Base-by-base conservation (phyloP, 768 basidiomycete species). In the Hypholoma sublateritium region DNA sequence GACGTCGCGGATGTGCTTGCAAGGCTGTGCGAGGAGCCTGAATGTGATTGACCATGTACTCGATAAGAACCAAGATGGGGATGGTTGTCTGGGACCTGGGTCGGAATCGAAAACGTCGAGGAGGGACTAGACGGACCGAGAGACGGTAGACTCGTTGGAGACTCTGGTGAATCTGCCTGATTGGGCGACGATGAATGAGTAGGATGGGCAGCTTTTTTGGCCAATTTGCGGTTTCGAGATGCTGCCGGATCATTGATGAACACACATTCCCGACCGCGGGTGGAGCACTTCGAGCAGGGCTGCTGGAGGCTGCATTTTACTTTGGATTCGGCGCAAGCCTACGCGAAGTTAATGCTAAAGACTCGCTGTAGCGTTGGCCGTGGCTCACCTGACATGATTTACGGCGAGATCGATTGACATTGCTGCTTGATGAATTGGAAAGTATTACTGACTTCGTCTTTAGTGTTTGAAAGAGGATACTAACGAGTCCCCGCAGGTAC, bases 291-390 rank as follows among this genome's bases (percentile, higher is more conserved):
- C 16, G 84, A 80, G 67, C 88, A 89, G 16, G 88, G 88, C 55
- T 76, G 80, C 60, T 84, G 79, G 5, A 87, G 73, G 67, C 88
- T 83, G 68, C 88, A 89, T 72, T 87, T 88, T 13, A 88, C 80
- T 71, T 89, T 89, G n/a, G 86, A 87, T 61, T 86, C 84, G 2
- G 86, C 87, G 67, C 88, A 89, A 17, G 85, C 82, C 72, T 82
- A 35, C 4, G 51, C 44, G 44, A 4, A 12, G 25, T 54, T 42
- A 28, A 25, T 63, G 17, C 60, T 47, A 17, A 34, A 12, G 36
- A 6, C 32, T 19, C 47, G 47, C 50, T 62, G 19, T 51, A 57
- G 56, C 22, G 47, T 44, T 36, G 14, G 28, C 28, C 9, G 28
- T 32, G 34, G 45, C 68, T 34, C 62, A 77, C 79, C 68, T 82